Evolutionary conservation across 768 basidiomycete species (phyloP).

Genomic region (Phanerochaete carnosa): DNA sequence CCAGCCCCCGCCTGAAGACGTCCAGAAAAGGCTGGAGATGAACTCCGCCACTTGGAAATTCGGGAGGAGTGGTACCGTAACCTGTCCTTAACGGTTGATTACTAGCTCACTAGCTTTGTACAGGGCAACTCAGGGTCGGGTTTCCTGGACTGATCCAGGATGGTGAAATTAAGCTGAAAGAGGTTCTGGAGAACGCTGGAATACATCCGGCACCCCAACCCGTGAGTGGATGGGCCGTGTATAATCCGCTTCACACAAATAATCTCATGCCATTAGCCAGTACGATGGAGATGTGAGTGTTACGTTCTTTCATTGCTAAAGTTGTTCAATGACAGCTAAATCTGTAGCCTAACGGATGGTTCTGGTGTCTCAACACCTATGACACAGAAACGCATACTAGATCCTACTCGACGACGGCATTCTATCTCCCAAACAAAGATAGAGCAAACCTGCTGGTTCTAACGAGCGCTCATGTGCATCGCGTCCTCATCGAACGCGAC

Average conservation of each 20-base stretch:
- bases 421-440: constrained; percentile 18
- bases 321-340: neutral
- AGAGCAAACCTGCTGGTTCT: constrained; percentile 30
- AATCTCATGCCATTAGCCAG: no score
- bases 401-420: constrained; percentile 12
- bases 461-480: constrained; percentile 25
- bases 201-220: constrained; percentile 7
- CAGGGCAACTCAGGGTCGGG: neutral
- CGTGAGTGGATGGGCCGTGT: constrained; percentile 5
- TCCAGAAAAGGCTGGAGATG: neutral
- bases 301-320: neutral
- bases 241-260: neutral
- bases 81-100: neutral
- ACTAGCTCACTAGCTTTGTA: neutral
- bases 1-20: neutral
- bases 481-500: constrained; percentile 16
- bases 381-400: constrained; percentile 8
- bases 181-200: neutral
- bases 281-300: neutral
- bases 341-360: constrained; percentile 3
- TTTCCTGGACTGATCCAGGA: neutral
- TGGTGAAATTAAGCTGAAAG: neutral
- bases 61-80: neutral
- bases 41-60: neutral
- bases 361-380: constrained; percentile 7